Percentiles rank a stretch among this genome's conserved stretches.
phyloP scores from a whole-genome alignment of 2,329 filamentous ascomycete genomes.

The Botryotinia narcissicola region DNA sequence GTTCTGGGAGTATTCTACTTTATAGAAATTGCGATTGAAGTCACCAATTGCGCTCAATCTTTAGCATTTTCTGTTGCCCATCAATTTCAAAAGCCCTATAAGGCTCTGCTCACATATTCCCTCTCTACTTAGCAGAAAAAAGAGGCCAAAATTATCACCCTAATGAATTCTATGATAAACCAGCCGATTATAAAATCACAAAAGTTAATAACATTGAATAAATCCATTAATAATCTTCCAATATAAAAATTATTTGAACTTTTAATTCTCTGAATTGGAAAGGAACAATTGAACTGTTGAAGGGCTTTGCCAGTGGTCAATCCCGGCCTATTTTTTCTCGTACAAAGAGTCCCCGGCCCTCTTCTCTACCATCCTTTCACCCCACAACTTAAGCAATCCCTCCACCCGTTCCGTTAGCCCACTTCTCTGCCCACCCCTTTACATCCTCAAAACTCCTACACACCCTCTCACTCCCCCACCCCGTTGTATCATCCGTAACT shows the following conservation, averaged over 20 bases:
- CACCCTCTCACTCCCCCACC: slow-evolving; percentile 23
- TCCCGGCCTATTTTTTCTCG: too few species aligned
- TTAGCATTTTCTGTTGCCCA: not conserved
- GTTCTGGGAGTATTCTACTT: not conserved
- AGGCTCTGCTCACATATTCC: not conserved
- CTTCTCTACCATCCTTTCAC: not conserved
- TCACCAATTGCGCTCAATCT: not conserved
- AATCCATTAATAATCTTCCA: too few species aligned
- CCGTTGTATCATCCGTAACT: slow-evolving; percentile 19
- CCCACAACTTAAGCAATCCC: not conserved
- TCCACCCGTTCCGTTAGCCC: slow-evolving; percentile 7
- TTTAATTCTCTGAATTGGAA: too few species aligned
- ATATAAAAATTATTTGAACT: too few species aligned
- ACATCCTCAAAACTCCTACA: slow-evolving; percentile 26
- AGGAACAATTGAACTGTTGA: too few species aligned
- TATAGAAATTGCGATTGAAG: not conserved
- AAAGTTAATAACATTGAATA: too few species aligned
- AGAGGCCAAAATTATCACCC: too few species aligned
- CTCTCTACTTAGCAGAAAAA: too few species aligned
- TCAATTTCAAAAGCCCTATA: not conserved
- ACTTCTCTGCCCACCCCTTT: slow-evolving; percentile 20
- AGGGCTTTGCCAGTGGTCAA: too few species aligned
- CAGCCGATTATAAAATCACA: too few species aligned
- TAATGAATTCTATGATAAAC: too few species aligned
- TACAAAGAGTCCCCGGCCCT: too few species aligned